A percentile compares a stretch with the other conserved stretches of the same genome.
These are phyloP conservation scores for Lepraria neglecta DNA, from an alignment of 495 filamentous ascomycete species.

Conservation along the genomic window DNA sequence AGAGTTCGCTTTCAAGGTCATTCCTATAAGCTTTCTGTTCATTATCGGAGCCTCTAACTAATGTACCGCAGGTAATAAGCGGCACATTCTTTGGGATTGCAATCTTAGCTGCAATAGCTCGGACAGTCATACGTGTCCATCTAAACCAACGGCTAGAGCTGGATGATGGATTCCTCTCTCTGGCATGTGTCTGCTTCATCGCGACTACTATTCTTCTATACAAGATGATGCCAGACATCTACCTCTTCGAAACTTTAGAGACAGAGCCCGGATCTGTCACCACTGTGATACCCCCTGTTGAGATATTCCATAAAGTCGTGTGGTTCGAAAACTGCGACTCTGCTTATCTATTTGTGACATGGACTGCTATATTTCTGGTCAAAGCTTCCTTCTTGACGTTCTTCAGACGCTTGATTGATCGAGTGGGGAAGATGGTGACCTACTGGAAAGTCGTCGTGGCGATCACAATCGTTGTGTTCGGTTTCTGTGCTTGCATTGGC, in stretches of 20 bases:
- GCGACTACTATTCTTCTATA: conserved; percentile 9
- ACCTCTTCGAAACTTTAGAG: neutral
- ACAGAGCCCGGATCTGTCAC: neutral
- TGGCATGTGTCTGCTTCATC: conserved; percentile 18
- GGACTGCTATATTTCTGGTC: conserved; percentile 21
- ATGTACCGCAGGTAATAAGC: conserved; percentile 9
- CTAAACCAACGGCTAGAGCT: conserved; percentile 10
- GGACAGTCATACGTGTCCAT: conserved; percentile 11
- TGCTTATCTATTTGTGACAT: conserved; percentile 1
- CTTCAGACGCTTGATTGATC: conserved; percentile 19
- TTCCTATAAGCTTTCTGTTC: neutral
- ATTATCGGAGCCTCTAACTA: neutral
- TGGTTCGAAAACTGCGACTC: conserved; percentile 11
- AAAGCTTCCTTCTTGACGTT: conserved; percentile 22
- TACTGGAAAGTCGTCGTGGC: conserved; percentile 22
- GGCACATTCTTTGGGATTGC: conserved; percentile 16
- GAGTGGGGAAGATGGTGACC: conserved; percentile 5
- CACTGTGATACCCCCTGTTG: neutral
- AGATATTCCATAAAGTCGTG: neutral
- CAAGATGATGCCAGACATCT: conserved; percentile 15
- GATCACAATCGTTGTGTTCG: conserved; percentile 17
- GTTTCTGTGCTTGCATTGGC: conserved; percentile 1
- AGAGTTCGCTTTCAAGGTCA: conserved; percentile 17
- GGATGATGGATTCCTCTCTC: conserved; percentile 20
- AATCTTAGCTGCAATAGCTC: conserved; percentile 7